Base-by-base conservation (phyloP, 2,329 filamentous ascomycete species). In the Cadophora sp. region DNA sequence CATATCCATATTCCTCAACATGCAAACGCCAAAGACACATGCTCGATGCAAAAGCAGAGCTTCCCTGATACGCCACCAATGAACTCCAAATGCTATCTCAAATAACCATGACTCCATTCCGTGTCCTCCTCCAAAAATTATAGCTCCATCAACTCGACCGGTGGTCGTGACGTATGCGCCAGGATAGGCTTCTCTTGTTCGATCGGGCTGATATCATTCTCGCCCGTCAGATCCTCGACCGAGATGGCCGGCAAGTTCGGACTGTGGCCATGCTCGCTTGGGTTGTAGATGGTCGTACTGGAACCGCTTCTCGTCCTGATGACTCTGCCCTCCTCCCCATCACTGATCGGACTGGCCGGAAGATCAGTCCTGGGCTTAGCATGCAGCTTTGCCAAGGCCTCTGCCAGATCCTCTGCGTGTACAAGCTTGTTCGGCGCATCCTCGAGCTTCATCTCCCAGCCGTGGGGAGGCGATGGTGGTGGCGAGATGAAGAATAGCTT, bases 401-500 rank as follows among this genome's bases (percentile, higher is more conserved):
- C 86, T 20, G 89, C 89, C 30, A 91, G 81, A 76, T 91, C 89
- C 66, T 91, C 88, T 50, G 89, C 88, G 74, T 91, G 87, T 30
- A 91, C 87, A 74, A 85, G 83, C 79, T 89, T 90, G 78, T 91
- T 91, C 66, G 89, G 89, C 4, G 89, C 89, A 71, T 89, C 89
- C 78, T 91, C 89, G 56, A 90, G 80, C 71, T 84, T 84, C 79
- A 88, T 84, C 80, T 90, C 86, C 89, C 89, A 91, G 73, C 87
- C 89, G 73, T 89, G 87, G 2, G 89, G 89, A 50, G 89, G 89
- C 66, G 84, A 87, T 5, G 89, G 89, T 9, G 89, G 89, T 33
- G 89, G 89, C 60, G 86, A 89, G 78, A 91, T 91, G 81, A 91
- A 91, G 82, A 91, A 91, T 63, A 90, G 84, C 81, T 90, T 91